Percentiles rank a stretch among this genome's conserved stretches.
These are phyloP conservation scores for Gossypium schwendimanii DNA, from an alignment of 441 rosid species.

Conservation along the genomic window DNA sequence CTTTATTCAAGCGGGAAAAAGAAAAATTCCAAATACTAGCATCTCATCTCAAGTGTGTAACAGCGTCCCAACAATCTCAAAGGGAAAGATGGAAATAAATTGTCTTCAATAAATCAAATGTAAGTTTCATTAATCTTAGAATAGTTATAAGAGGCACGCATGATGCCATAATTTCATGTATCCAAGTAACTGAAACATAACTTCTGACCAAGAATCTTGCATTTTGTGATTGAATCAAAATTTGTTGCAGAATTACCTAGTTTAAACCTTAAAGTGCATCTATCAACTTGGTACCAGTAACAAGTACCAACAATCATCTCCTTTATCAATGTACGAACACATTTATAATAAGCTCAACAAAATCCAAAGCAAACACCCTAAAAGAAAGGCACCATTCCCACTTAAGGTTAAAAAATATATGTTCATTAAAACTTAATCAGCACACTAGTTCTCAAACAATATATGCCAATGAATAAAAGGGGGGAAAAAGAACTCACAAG, in stretches of 20 bases:
- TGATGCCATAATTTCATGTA: not conserved
- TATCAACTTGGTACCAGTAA: not conserved
- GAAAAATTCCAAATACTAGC: not conserved
- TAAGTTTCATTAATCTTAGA: not conserved
- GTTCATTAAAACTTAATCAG: not conserved
- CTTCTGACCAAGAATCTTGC: not conserved
- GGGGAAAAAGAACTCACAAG: constrained; percentile 42
- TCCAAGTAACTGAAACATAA: not conserved
- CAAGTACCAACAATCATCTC: not conserved
- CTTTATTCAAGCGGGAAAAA: not conserved
- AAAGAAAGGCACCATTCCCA: too few species aligned
- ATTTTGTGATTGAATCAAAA: not conserved
- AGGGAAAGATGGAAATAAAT: not conserved
- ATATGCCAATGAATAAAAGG: not conserved
- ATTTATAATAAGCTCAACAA: not conserved
- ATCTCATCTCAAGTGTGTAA: not conserved
- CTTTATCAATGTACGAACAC: not conserved
- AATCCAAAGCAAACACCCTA: constrained; percentile 7
- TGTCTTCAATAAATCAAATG: not conserved
- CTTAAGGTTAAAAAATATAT: too few species aligned
- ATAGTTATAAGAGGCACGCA: not conserved
- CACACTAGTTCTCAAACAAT: not conserved
- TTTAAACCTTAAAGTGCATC: not conserved
- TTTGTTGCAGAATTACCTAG: not conserved
- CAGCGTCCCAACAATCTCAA: not conserved